These are phyloP conservation scores for Amborella trichopoda DNA, from an alignment of 164 flowering plant species.

Conservation along the genomic window DNA sequence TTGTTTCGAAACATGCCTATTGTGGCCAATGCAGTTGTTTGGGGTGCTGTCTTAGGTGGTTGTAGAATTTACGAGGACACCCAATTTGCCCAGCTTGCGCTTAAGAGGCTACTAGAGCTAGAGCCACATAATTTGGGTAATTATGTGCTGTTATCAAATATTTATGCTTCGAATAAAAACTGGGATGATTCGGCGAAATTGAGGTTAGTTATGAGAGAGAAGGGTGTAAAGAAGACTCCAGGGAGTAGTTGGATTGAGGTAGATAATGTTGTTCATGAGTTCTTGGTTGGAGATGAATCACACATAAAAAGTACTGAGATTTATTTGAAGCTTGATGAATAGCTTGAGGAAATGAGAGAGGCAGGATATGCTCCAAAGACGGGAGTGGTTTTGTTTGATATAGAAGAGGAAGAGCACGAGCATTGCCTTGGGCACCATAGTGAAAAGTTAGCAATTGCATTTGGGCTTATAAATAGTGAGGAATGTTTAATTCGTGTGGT, in stretches of 20 bases:
- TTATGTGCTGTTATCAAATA: conserved; percentile 19
- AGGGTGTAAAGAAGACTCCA: conserved; percentile 14
- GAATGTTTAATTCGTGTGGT: conserved; percentile 12
- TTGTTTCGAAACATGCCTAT: conserved; percentile 21
- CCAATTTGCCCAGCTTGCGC: conserved; percentile 15
- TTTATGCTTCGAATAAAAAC: conserved; percentile 14
- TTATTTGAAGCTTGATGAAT: conserved; percentile 20
- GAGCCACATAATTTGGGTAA: conserved; percentile 24
- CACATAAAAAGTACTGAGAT: conserved; percentile 15
- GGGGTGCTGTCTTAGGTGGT: conserved; percentile 25
- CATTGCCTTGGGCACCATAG: conserved; percentile 23
- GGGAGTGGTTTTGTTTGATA: conserved; percentile 19
- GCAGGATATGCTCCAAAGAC: conserved; percentile 18
- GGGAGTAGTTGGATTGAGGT: conserved; percentile 27
- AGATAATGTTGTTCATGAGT: conserved; percentile 19
- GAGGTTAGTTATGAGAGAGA: conserved; percentile 13
- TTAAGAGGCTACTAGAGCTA: conserved; percentile 15
- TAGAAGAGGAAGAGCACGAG: conserved; percentile 27
- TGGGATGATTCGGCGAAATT: conserved; percentile 21
- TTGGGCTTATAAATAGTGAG: conserved; percentile 13
- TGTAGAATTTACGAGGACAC: conserved; percentile 17
- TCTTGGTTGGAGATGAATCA: conserved; percentile 16
- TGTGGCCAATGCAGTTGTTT: conserved; percentile 23
- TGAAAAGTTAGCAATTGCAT: conserved; percentile 25
- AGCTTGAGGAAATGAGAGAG: conserved; percentile 12